phyloP scores from a whole-genome alignment of 2,329 filamentous ascomycete species.

The Falciphora oryzae region DNA sequence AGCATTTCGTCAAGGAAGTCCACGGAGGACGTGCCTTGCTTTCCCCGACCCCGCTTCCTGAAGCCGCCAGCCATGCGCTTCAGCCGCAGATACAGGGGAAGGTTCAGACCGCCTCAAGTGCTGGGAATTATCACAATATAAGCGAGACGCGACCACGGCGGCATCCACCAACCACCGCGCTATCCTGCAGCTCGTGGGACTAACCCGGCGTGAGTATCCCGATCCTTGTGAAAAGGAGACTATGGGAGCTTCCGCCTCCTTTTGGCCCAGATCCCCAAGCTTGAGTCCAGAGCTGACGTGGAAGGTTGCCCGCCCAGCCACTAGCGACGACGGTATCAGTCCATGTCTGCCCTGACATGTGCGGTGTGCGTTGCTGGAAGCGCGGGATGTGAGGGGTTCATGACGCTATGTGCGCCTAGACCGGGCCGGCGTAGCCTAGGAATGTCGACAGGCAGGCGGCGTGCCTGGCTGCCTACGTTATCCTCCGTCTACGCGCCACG shows the following conservation, averaged over 20 bases:
- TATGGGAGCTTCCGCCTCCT: neutral
- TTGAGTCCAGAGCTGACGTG: neutral
- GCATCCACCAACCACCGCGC: neutral
- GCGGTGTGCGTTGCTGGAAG: neutral
- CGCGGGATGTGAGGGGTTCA: neutral
- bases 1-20: neutral
- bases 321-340: neutral
- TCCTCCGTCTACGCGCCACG: neutral
- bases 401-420: neutral
- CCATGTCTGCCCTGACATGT: neutral
- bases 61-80: neutral
- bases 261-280: too few species aligned
- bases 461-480: neutral
- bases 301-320: too few species aligned
- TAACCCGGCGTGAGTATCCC: neutral
- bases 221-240: neutral
- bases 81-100: neutral
- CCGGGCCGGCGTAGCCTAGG: too few species aligned
- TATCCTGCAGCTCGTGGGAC: neutral
- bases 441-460: neutral
- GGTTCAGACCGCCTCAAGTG: neutral
- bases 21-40: neutral
- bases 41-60: too few species aligned
- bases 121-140: neutral
- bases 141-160: neutral